Conservation (phyloP, 768 basidiomycete genomes). For the Phylloporus rhodoxanthus region DNA sequence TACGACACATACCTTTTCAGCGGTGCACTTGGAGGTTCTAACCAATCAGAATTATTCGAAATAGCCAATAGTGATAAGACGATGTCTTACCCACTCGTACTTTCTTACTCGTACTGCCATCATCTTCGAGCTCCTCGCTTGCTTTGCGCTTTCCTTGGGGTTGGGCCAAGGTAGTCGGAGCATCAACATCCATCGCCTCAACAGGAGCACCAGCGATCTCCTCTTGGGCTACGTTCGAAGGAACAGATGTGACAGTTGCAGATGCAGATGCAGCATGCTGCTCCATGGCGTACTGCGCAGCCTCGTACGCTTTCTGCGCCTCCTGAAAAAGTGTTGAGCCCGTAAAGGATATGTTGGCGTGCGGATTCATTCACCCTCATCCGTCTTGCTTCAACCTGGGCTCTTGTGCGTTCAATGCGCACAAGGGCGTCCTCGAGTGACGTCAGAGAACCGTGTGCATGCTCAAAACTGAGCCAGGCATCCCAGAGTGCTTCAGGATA, state of each 20-base stretch:
- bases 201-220: background rate
- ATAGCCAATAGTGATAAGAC: background rate
- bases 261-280: slow-evolving; percentile 30
- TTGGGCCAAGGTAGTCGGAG: slow-evolving; percentile 28
- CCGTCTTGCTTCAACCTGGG: slow-evolving; percentile 55
- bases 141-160: slow-evolving; percentile 57
- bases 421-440: slow-evolving; percentile 59
- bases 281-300: slow-evolving; percentile 41
- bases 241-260: slow-evolving; percentile 22
- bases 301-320: slow-evolving; percentile 53
- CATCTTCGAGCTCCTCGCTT: slow-evolving; percentile 40
- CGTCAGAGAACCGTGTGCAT: slow-evolving; percentile 67
- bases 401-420: slow-evolving; percentile 59
- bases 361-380: slow-evolving; percentile 45
- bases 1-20: slow-evolving; percentile 50
- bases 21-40: slow-evolving; percentile 42
- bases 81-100: slow-evolving; percentile 49
- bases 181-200: slow-evolving; percentile 41
- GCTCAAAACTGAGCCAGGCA: slow-evolving; percentile 84
- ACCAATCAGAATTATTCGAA: background rate
- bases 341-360: background rate
- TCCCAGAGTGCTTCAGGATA: slow-evolving; percentile 96
- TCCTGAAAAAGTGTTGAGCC: slow-evolving; percentile 37
- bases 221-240: slow-evolving; percentile 5
- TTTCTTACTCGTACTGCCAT: slow-evolving; percentile 55